phyloP scores from a whole-genome alignment of 2,329 filamentous ascomycete species.

The Aspergillus caelatus region DNA sequence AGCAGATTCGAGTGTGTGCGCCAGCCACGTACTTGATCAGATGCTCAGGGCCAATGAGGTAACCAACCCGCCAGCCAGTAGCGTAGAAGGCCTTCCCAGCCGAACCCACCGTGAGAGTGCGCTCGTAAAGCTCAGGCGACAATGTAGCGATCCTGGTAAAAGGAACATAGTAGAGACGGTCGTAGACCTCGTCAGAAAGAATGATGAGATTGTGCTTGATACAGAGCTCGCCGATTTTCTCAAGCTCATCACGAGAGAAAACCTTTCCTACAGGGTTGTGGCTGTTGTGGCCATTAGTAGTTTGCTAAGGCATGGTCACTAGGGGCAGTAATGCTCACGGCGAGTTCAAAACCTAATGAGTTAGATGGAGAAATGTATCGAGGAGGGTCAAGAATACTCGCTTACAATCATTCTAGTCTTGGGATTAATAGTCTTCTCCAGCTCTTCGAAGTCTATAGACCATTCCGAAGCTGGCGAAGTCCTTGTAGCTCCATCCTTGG shows the following conservation, averaged over 20 bases:
- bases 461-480: constrained; percentile 87
- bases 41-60: constrained; percentile 86
- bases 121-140: constrained; percentile 81
- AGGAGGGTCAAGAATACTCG: not conserved
- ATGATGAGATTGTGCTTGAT: constrained; percentile 94
- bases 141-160: constrained; percentile 92
- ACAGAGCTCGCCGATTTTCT: constrained; percentile 82
- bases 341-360: constrained; percentile 51
- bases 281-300: constrained; percentile 28
- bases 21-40: constrained; percentile 89
- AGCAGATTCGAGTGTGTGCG: constrained; percentile 95
- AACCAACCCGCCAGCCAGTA: constrained; percentile 95
- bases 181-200: constrained; percentile 90
- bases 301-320: not conserved
- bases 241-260: constrained; percentile 79
- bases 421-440: constrained; percentile 78
- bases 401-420: constrained; percentile 93
- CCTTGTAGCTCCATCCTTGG: constrained; percentile 73
- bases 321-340: constrained; percentile 40
- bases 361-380: not conserved
- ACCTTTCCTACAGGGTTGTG: constrained; percentile 98
- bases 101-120: constrained; percentile 92
- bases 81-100: constrained; percentile 98
- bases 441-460: constrained; percentile 80
- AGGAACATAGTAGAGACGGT: constrained; percentile 90